Conservation (phyloP, 306 rosid species). For the Vachellia collinsii region DNA sequence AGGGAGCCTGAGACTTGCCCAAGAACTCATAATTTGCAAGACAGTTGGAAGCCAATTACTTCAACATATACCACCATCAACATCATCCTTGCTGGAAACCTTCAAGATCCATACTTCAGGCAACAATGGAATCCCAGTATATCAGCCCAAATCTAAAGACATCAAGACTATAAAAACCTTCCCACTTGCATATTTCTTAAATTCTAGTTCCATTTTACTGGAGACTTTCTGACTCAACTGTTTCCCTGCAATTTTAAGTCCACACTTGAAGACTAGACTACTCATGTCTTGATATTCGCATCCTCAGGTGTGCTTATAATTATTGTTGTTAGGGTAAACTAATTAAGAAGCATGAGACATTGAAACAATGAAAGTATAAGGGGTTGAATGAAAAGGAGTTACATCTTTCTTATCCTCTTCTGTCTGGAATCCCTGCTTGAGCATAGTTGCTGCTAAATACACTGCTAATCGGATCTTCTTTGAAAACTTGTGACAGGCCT, state of each 20-base stretch:
- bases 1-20: conserved; percentile 12
- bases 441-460: conserved; percentile 94
- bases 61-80: conserved; percentile 26
- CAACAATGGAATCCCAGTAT: conserved; percentile 28
- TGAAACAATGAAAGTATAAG: conserved; percentile 17
- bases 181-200: not conserved
- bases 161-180: not conserved
- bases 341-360: conserved; percentile 3
- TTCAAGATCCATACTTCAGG: conserved; percentile 11
- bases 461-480: conserved; percentile 69
- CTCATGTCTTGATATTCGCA: not conserved
- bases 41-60: conserved; percentile 58
- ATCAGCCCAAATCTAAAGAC: not conserved
- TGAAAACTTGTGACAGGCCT: conserved; percentile 71
- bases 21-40: conserved; percentile 30
- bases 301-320: not conserved
- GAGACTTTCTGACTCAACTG: not conserved
- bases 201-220: not conserved
- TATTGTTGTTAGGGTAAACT: not conserved
- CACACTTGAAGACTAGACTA: conserved; percentile 4
- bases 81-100: conserved; percentile 51
- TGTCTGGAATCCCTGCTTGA: conserved; percentile 55
- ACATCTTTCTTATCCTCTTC: conserved; percentile 76
- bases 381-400: conserved; percentile 26
- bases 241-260: not conserved